Evolutionary conservation across 2,329 filamentous ascomycete species (phyloP), one percentile per base, ranked within the genome.

Genomic region (Nigrospora osmanthi): DNA sequence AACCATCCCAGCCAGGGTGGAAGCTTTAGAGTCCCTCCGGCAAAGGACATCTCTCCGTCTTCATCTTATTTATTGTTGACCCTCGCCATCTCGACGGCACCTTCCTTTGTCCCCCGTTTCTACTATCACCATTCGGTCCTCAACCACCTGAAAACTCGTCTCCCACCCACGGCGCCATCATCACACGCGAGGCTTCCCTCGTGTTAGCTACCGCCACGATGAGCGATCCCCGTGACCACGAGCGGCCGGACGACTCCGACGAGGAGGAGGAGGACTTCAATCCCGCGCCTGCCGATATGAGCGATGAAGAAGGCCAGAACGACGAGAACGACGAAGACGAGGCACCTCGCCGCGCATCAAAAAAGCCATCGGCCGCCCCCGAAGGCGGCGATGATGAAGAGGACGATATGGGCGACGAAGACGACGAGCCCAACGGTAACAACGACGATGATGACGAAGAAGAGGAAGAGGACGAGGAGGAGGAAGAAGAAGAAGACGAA

Each of bases 211-310:
- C 31, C 35, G 39, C 40, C 53, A 68, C 56, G 47, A 77, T 78
- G 73, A 70, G 66, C 57, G 67, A 73, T 45, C 64, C 58, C 53
- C 64, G 69, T 49, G 70, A 71, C 49, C 75, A 70, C 58, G 73
- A 80, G 39, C 54, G 52, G 11, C 46, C 49, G 56, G 79, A 43
- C 33, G 47, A 83, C 49, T 83, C 78, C 48, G 85, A 87, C 45
- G 87, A 93, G 42, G 23, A 28, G 5, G 89, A 94, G 55, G 83
- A 87, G 49, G 85, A 91, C 63, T 95, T 96, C 75, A 95, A 95
- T 63, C 90, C 89, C 42, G 80, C 76, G 40, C 83, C 85, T 16
- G 84, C 80, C 48, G 80, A 88, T 47, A 59, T 80, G 32, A 93
- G 87, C 3, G 87, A 91, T 53, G 82, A 81, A 41, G 86, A 89